Evolutionary conservation across 441 rosid species (phyloP), one percentile per base, ranked within the genome.

Genomic region (Erodium texanum): DNA sequence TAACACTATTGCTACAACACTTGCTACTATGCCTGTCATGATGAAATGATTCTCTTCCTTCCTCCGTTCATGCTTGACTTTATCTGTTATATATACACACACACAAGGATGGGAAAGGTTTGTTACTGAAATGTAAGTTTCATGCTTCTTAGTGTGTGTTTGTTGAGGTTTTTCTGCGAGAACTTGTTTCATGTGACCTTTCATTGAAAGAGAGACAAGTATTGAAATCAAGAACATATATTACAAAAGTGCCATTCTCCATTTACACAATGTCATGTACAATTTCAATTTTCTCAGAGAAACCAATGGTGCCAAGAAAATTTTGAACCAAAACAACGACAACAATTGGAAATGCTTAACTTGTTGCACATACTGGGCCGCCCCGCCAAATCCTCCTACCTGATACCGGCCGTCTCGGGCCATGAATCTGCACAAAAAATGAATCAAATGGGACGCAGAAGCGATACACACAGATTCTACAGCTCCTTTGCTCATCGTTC

Each of bases 251-350:
- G 65, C 34, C 65, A 24, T 24, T 12, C 18, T 20, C 18, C 62
- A 56, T 41, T 56, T 68, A 36, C 36, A 59, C 64, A 34, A 59
- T 14, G 65, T 22, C 71, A 68, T 68, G 59, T 68, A 68, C 71
- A 59, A 56, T n/a, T 16, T n/a, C 24, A 16, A 16, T 56, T n/a
- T 56, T 16, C 62, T n/a, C 62, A 16, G 15, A 16, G 3, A 16
- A 1, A 24, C 16, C 24, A 62, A 24, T 24, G 20, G 24, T 24
- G 38, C 14, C 16, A 24, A 32, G 36, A 32, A 32, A 32, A 32
- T 32, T 7, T 3, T 32, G 11, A 59, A 41, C 12, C 15, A 41
- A 41, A 41, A 32, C 3, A 32, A 32, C 36, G 6, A 32, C 3
- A 7, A 32, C 36, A 32, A 32, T 32, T 3, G 36, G 36, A 32